Percentiles rank a stretch among this genome's conserved stretches.
phyloP scores from a whole-genome alignment of 192 early-diverging fungal genomes.

The Linnemannia elongata region DNA sequence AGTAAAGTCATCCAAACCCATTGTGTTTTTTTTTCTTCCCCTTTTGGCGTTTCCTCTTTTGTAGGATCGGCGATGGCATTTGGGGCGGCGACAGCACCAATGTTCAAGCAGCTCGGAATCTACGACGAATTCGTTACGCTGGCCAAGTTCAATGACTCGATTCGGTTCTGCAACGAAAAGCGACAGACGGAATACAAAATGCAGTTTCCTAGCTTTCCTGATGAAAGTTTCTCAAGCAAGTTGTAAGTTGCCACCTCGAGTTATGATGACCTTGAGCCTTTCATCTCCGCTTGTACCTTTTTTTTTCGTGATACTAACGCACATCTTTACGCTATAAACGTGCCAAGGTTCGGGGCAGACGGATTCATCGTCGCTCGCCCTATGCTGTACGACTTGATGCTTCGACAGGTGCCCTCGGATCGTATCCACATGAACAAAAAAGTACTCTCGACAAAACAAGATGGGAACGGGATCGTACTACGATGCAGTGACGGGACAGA shows the following conservation, averaged over 20 bases:
- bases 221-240: background rate
- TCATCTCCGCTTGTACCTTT: background rate
- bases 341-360: background rate
- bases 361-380: slow-evolving; percentile 9
- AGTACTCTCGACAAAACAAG: background rate
- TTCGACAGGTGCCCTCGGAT: background rate
- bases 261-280: background rate
- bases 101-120: slow-evolving; percentile 20
- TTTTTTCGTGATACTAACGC: too few species aligned
- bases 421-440: slow-evolving; percentile 22
- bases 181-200: background rate
- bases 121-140: slow-evolving; percentile 9
- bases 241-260: background rate
- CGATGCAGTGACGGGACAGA: slow-evolving; percentile 4
- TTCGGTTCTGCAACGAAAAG: background rate
- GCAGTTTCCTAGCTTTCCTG: background rate
- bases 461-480: background rate
- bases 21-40: too few species aligned
- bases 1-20: too few species aligned
- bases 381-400: background rate
- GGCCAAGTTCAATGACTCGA: background rate
- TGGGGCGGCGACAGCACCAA: background rate
- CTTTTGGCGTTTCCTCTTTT: background rate
- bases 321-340: too few species aligned
- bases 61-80: background rate